Evolutionary conservation across 257 asterid genomes (phyloP).

Genomic region (Linderniella brevidens): DNA sequence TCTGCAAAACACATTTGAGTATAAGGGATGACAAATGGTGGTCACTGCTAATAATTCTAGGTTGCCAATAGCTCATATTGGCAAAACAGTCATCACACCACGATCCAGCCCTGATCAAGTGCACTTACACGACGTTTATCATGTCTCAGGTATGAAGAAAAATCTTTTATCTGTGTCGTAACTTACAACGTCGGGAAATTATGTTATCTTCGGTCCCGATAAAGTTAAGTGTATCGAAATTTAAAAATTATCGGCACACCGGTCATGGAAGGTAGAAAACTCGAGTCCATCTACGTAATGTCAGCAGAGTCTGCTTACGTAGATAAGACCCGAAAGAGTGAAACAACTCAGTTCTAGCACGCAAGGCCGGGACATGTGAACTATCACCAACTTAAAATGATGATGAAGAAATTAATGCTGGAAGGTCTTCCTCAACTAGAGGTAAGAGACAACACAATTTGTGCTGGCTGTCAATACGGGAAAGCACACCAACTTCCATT

Average conservation of each 20-base stretch:
- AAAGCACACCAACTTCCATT: too few species aligned
- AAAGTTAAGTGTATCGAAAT: constrained; percentile 7
- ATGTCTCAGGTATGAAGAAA: constrained; percentile 16
- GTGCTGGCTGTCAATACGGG: too few species aligned
- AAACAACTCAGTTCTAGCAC: too few species aligned
- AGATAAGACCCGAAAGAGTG: too few species aligned
- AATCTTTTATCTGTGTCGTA: constrained; percentile 12
- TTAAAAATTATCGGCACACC: constrained; percentile 2
- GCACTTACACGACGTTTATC: constrained; percentile 8
- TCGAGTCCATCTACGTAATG: constrained; percentile 6
- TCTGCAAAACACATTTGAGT: neutral
- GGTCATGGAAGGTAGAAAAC: constrained; percentile 4
- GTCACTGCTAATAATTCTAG: constrained; percentile 6
- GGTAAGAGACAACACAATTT: too few species aligned
- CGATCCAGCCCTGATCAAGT: neutral
- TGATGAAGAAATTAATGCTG: too few species aligned
- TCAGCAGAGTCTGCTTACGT: neutral
- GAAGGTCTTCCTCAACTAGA: too few species aligned
- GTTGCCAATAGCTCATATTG: constrained; percentile 7
- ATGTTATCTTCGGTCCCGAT: constrained; percentile 16
- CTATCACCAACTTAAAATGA: too few species aligned
- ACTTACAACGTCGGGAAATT: constrained; percentile 10
- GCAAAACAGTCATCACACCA: neutral
- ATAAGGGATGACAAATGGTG: constrained; percentile 9
- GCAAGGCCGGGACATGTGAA: too few species aligned